A percentile compares a stretch with the other conserved stretches of the same genome.
Conservation (phyloP, 805 yeast species). For the Saccharomycopsis javanensis region DNA sequence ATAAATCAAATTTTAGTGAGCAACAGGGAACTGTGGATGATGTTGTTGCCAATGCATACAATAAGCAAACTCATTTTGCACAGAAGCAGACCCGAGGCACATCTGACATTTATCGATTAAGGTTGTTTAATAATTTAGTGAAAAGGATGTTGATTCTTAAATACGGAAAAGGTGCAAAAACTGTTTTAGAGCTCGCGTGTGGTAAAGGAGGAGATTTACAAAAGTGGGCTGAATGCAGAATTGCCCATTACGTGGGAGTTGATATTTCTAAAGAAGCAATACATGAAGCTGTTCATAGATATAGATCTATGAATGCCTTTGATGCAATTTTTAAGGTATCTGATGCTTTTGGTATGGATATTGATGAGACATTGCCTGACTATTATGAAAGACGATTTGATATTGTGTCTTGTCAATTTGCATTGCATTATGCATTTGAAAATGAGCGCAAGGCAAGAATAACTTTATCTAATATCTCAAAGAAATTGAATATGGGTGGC, state of each 20-base stretch:
- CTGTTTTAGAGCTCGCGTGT: constrained; percentile 81
- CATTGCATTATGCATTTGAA: constrained; percentile 91
- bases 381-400: constrained; percentile 30
- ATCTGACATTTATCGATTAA: constrained; percentile 76
- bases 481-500: constrained; percentile 74
- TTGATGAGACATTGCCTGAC: constrained; percentile 71
- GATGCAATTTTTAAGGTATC: constrained; percentile 85
- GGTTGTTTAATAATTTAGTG: constrained; percentile 87
- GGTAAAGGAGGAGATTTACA: constrained; percentile 97
- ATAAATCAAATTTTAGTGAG: constrained; percentile 12
- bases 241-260: constrained; percentile 75
- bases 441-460: constrained; percentile 69
- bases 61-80: constrained; percentile 67
- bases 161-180: constrained; percentile 43
- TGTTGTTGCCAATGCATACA: constrained; percentile 75
- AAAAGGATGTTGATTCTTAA: constrained; percentile 77
- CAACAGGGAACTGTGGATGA: constrained; percentile 40
- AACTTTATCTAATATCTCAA: constrained; percentile 64
- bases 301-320: constrained; percentile 48
- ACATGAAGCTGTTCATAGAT: constrained; percentile 73
- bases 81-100: constrained; percentile 51
- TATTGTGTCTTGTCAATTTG: constrained; percentile 81
- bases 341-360: constrained; percentile 69
- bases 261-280: constrained; percentile 89
- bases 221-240: constrained; percentile 71